Evolutionary conservation across 2,329 filamentous ascomycete species (phyloP), one percentile per base, ranked within the genome.

Genomic region (Bertia moriformis): DNA sequence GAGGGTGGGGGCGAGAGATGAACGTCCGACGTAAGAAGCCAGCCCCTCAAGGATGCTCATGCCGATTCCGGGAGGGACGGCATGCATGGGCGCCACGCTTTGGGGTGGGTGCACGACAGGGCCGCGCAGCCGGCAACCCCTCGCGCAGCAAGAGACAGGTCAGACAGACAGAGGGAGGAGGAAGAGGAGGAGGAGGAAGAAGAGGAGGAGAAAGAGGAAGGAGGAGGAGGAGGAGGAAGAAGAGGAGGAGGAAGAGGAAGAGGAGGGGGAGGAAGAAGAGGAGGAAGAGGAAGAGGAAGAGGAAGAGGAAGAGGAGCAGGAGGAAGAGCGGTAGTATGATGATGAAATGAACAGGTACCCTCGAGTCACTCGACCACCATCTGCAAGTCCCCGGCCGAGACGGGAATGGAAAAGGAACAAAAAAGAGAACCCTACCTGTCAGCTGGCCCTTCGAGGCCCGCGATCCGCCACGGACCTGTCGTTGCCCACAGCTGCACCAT

Each of bases 401-500:
- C n/a, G n/a, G n/a, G n/a, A n/a, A n/a, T n/a, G n/a, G 41, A 43
- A 40, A 43, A 51, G 41, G 48, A 46, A 44, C 70, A 47, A 50
- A 45, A 51, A 39, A 44, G 44, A 48, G 51, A 53, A 45, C 51
- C 85, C 80, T 77, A 96, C 89, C 86, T 93, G 66, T 96, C 89
- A 60, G 95, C 65, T 57, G 78, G 69, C 46, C 86, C 79, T 57
- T 93, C 72, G 19, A 81, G 73, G 51, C 72, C 70, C 54, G 83
- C 86, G 46, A 93, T 59, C 60, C 62, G 72, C 51, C 86, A 83
- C 46, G 84, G 84, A 18, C 87, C 85, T 51, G 68, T 66, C 52
- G 89, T 61, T 51, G 78, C 69, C 48, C 76, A 68, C 67, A 83
- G 79, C 60, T 91, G 85, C 48, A 81, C 57, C 58, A 94, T 71